Evolutionary conservation across 805 yeast genomes (phyloP).

Genomic region (Cyberlindnera maclurae): DNA sequence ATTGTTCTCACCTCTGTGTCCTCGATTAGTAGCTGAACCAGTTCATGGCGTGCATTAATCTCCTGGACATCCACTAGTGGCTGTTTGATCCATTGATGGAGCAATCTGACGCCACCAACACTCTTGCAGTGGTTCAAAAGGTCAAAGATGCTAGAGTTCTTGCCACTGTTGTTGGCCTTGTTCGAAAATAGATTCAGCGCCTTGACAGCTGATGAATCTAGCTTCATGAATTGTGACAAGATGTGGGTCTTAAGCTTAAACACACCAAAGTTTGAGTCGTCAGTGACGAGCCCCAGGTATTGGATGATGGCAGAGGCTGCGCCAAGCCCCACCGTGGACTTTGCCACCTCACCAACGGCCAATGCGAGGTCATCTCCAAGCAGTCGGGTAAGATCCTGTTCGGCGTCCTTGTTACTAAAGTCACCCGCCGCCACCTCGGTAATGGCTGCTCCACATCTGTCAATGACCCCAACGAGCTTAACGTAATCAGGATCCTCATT

Average conservation of each 20-base stretch:
- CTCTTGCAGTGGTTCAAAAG: constrained; percentile 84
- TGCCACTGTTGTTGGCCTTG: constrained; percentile 14
- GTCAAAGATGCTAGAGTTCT: constrained; percentile 65
- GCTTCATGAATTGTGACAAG: constrained; percentile 74
- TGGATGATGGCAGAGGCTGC: constrained; percentile 63
- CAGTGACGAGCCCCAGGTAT: constrained; percentile 59
- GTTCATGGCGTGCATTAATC: constrained; percentile 60
- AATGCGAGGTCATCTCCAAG: constrained; percentile 48
- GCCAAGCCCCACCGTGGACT: constrained; percentile 44
- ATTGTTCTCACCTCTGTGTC: constrained; percentile 60
- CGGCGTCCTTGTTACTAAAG: constrained; percentile 62
- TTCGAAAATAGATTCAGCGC: constrained; percentile 70
- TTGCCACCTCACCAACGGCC: constrained; percentile 48
- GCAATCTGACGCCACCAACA: constrained; percentile 77
- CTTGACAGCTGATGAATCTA: constrained; percentile 84
- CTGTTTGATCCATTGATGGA: constrained; percentile 94
- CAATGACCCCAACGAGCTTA: constrained; percentile 65
- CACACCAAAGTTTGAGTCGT: constrained; percentile 46
- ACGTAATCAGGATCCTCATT: constrained; percentile 45
- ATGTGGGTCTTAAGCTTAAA: constrained; percentile 59
- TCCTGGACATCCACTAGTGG: constrained; percentile 65
- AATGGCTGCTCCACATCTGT: constrained; percentile 69
- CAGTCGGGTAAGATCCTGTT: constrained; percentile 71
- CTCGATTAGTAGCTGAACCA: constrained; percentile 70
- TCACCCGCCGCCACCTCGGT: constrained; percentile 51